These are phyloP conservation scores for Cytospora paraplurivora DNA, from an alignment of 2,329 filamentous ascomycete species.

Conservation along the genomic window DNA sequence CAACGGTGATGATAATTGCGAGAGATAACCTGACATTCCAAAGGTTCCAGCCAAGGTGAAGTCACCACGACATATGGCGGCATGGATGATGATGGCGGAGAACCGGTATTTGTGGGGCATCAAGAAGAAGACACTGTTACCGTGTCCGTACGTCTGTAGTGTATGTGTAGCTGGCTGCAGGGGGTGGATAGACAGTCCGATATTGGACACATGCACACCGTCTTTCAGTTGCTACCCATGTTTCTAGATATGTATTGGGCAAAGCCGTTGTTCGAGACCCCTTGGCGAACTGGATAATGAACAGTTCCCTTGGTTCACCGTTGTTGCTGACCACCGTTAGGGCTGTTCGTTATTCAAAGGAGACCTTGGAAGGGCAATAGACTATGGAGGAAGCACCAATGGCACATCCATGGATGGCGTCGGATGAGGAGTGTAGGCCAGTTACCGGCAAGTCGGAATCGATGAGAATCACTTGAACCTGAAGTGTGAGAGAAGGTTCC, in stretches of 20 bases:
- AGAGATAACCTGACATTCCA: background rate
- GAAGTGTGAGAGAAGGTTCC: slow-evolving; percentile 1
- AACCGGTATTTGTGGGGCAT: background rate
- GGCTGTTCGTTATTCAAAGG: background rate
- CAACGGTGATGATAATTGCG: background rate
- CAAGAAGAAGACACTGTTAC: background rate
- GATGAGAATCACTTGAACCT: slow-evolving; percentile 20
- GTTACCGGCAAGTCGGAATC: slow-evolving; percentile 1
- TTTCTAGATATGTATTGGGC: background rate
- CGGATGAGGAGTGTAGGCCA: background rate
- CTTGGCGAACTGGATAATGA: background rate
- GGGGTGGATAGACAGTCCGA: background rate
- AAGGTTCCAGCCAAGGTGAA: background rate
- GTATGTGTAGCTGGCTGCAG: background rate
- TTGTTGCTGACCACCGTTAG: background rate
- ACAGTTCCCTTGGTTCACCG: background rate
- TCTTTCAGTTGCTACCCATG: background rate
- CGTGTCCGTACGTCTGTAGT: background rate
- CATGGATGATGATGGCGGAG: background rate
- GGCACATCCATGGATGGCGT: too few species aligned
- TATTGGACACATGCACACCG: background rate
- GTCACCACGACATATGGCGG: slow-evolving; percentile 2
- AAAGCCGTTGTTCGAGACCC: background rate
- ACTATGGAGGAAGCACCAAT: too few species aligned
- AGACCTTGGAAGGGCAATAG: too few species aligned